Conservation (phyloP, 768 basidiomycete genomes). For the Naematelia encephala region DNA sequence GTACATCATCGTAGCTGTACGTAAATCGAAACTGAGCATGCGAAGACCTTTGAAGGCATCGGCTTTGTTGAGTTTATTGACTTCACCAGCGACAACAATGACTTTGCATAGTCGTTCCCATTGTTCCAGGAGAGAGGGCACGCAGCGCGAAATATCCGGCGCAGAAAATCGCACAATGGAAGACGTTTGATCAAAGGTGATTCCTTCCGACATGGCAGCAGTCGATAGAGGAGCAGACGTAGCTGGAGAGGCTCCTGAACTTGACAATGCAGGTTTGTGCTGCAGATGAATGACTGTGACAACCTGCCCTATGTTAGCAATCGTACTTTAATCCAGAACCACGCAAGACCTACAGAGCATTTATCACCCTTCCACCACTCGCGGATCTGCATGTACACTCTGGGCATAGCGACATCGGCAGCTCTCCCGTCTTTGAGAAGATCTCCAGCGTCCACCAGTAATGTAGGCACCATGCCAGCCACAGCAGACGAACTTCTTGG, state of each 20-base stretch:
- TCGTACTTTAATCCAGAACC: not conserved
- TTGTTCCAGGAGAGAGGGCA: constrained; percentile 84
- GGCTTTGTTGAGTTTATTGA: constrained; percentile 75
- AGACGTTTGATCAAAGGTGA: constrained; percentile 82
- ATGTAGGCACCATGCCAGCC: constrained; percentile 69
- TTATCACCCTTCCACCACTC: constrained; percentile 87
- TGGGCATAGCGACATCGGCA: constrained; percentile 87
- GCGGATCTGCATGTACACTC: constrained; percentile 79
- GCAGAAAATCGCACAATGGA: constrained; percentile 86
- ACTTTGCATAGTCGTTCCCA: constrained; percentile 92
- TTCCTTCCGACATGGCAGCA: constrained; percentile 69
- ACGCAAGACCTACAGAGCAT: constrained; percentile 55
- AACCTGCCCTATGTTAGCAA: constrained; percentile 55
- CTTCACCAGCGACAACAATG: constrained; percentile 91
- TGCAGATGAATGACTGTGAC: constrained; percentile 80
- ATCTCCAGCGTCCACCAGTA: constrained; percentile 76
- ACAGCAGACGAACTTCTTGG: constrained; percentile 22
- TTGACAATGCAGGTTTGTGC: constrained; percentile 27
- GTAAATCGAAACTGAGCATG: constrained; percentile 84
- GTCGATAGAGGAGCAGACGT: constrained; percentile 30
- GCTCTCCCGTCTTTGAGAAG: constrained; percentile 79
- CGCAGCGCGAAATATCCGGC: constrained; percentile 79
- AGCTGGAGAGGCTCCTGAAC: constrained; percentile 10
- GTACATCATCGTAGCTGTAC: constrained; percentile 87
- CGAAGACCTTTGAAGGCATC: constrained; percentile 70